A percentile compares a stretch with the other conserved stretches of the same genome.
Conservation (phyloP, 768 basidiomycete species). For the Suillus decipiens region DNA sequence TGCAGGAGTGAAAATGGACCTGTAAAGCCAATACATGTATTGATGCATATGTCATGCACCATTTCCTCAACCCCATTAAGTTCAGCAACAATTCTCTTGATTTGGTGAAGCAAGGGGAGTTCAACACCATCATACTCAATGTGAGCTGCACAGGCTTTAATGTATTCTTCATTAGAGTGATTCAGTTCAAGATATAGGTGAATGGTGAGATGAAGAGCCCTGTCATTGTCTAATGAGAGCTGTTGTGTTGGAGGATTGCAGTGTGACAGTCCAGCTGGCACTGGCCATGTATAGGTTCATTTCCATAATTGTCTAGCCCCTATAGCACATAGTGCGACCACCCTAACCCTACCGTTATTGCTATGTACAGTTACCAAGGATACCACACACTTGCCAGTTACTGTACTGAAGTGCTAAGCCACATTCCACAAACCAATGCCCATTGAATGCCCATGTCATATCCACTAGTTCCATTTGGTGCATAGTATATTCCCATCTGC, state of each 20-base stretch:
- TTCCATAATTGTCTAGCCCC: too few species aligned
- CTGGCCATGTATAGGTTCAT: too few species aligned
- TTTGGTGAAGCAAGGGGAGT: background rate
- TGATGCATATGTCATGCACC: slow-evolving; percentile 26
- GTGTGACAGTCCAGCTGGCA: too few species aligned
- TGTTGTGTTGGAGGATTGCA: slow-evolving; percentile 22
- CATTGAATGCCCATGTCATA: too few species aligned
- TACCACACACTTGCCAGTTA: too few species aligned
- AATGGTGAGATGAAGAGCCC: background rate
- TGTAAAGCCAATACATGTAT: slow-evolving; percentile 26
- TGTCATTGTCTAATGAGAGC: background rate
- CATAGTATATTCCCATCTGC: too few species aligned
- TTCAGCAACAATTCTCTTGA: slow-evolving; percentile 1
- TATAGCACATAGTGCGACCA: too few species aligned
- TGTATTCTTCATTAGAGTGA: background rate
- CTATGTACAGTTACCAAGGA: too few species aligned
- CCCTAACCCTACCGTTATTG: too few species aligned
- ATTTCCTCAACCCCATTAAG: slow-evolving; percentile 8
- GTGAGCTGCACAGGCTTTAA: background rate
- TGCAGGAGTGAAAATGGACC: slow-evolving; percentile 13
- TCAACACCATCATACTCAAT: background rate
- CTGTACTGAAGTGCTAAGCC: too few species aligned
- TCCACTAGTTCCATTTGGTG: too few species aligned
- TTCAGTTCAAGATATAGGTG: background rate
- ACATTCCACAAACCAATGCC: too few species aligned